Evolutionary conservation across 164 flowering plant genomes (phyloP).

Genomic region (Chimonanthus praecox): DNA sequence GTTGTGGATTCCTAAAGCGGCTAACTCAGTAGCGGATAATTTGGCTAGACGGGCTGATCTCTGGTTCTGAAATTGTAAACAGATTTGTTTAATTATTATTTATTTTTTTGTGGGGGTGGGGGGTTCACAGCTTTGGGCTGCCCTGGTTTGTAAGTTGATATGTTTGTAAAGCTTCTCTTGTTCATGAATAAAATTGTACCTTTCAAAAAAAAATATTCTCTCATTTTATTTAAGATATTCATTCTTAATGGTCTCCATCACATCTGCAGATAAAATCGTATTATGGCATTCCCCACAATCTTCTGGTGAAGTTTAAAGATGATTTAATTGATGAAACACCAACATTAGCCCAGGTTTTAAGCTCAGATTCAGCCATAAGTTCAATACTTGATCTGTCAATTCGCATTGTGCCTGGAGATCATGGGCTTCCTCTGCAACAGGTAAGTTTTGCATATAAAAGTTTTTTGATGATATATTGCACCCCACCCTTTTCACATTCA

Average conservation of each 20-base stretch:
- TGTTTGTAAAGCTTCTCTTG: too few relatives aligned
- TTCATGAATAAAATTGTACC: too few relatives aligned
- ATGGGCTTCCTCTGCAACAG: constrained; percentile 86
- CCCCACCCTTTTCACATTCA: not conserved
- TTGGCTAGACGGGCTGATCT: too few relatives aligned
- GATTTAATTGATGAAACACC: constrained; percentile 88
- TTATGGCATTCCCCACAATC: constrained; percentile 83
- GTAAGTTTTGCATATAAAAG: constrained; percentile 21
- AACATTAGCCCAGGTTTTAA: constrained; percentile 66
- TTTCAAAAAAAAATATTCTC: not conserved
- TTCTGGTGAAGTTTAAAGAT: constrained; percentile 83
- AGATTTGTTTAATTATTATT: too few relatives aligned
- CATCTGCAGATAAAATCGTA: constrained; percentile 65
- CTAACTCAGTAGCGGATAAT: too few relatives aligned
- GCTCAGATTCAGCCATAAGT: constrained; percentile 75
- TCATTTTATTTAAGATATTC: not conserved
- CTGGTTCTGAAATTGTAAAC: too few relatives aligned
- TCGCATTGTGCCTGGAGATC: constrained; percentile 80
- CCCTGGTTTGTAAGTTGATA: too few relatives aligned
- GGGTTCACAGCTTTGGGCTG: too few relatives aligned
- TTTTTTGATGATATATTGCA: not conserved
- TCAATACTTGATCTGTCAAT: constrained; percentile 81
- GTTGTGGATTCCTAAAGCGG: too few relatives aligned
- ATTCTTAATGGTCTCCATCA: not conserved
- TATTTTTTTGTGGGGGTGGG: too few relatives aligned